Percentiles rank a stretch among this genome's conserved stretches.
phyloP scores from a whole-genome alignment of 2,329 filamentous ascomycete genomes.

The Madurella mycetomatis region DNA sequence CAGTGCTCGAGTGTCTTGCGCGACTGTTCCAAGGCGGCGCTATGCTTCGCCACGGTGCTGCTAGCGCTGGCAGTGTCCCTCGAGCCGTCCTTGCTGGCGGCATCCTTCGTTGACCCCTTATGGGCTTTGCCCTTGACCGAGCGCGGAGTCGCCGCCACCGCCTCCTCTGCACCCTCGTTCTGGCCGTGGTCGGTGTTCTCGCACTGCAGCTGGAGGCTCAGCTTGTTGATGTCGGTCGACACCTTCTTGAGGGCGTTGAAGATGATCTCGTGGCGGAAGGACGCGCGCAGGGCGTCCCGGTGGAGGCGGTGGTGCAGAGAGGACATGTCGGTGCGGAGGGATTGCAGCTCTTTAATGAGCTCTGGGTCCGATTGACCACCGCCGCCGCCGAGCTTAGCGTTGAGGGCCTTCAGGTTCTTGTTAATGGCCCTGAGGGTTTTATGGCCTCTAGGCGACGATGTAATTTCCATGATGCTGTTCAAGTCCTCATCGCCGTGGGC shows the following conservation, averaged over 20 bases:
- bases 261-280: conserved; percentile 18
- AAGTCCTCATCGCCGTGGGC: not conserved
- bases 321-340: conserved; percentile 8
- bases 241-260: conserved; percentile 22
- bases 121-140: not conserved
- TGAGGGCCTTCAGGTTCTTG: conserved; percentile 15
- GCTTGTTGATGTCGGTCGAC: conserved; percentile 9
- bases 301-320: conserved; percentile 11
- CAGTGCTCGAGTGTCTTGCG: conserved; percentile 20
- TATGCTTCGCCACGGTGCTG: not conserved
- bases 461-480: not conserved
- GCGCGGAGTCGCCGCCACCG: not conserved
- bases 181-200: not conserved
- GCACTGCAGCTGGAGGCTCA: not conserved
- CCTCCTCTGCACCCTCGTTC: not conserved
- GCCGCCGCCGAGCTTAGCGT: not conserved
- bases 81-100: not conserved
- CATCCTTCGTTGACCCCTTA: not conserved
- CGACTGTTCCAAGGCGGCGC: not conserved
- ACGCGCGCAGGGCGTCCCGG: conserved; percentile 12
- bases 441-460: conserved; percentile 1
- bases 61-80: not conserved
- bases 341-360: not conserved
- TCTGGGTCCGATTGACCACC: not conserved
- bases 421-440: conserved; percentile 16